These are phyloP conservation scores for Achaetomium macrosporum DNA, from an alignment of 2,329 filamentous ascomycete genomes.

Conservation along the genomic window DNA sequence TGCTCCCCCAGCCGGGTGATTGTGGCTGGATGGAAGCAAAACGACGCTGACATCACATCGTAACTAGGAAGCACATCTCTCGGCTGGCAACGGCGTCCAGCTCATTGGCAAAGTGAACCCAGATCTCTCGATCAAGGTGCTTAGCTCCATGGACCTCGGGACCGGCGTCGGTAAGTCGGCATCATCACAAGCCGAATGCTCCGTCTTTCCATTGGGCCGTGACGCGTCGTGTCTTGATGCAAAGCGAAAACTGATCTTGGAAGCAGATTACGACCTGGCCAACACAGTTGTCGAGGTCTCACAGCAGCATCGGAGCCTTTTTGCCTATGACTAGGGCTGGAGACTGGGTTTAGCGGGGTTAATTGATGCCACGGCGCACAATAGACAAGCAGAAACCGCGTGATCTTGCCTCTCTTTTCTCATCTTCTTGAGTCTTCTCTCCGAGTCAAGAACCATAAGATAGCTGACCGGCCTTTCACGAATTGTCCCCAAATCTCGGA, in stretches of 20 bases:
- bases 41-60: not conserved
- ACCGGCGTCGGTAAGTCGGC: constrained; percentile 58
- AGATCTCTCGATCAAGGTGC: constrained; percentile 65
- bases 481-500: too few relatives aligned
- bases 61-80: constrained; percentile 62
- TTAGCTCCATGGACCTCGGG: constrained; percentile 65
- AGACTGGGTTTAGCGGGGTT: too few relatives aligned
- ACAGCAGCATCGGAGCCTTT: constrained; percentile 74
- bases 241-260: too few relatives aligned
- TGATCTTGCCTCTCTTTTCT: too few relatives aligned
- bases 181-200: too few relatives aligned
- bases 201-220: too few relatives aligned
- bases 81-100: constrained; percentile 64
- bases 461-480: too few relatives aligned
- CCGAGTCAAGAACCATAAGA: too few relatives aligned
- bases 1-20: not conserved
- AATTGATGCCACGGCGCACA: too few relatives aligned
- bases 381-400: too few relatives aligned
- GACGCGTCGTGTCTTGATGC: too few relatives aligned
- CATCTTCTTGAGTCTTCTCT: too few relatives aligned
- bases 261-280: constrained; percentile 65
- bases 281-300: constrained; percentile 80
- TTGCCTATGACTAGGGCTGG: constrained; percentile 51
- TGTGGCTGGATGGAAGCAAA: not conserved
- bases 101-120: constrained; percentile 74